phyloP scores from a whole-genome alignment of 768 basidiomycete genomes.

The Leccinum imitatum region DNA sequence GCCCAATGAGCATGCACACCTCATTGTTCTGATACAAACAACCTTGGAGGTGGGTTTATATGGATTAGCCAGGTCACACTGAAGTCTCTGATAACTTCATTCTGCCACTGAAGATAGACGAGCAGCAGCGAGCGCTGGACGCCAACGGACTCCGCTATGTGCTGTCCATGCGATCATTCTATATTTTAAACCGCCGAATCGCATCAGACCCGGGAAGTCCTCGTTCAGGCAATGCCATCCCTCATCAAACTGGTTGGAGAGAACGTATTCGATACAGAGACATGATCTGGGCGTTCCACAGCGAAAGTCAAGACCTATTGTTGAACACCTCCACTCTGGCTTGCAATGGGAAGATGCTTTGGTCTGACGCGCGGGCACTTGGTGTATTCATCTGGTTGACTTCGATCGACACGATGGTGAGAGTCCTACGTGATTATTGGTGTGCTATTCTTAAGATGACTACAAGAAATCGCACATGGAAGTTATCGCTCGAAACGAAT shows the following conservation, averaged over 20 bases:
- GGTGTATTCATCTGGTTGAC: conserved; percentile 89
- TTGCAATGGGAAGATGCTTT: conserved; percentile 83
- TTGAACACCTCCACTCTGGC: conserved; percentile 66
- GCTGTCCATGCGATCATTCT: conserved; percentile 89
- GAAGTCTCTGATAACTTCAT: conserved; percentile 2
- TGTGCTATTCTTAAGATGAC: conserved; percentile 1
- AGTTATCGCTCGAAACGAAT: conserved; percentile 87
- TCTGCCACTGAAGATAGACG: conserved; percentile 64
- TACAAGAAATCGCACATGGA: conserved; percentile 81
- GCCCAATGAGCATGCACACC: conserved; percentile 77
- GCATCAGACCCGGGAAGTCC: conserved; percentile 50
- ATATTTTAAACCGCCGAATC: conserved; percentile 71
- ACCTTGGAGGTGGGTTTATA: conserved; percentile 68
- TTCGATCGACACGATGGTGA: conserved; percentile 74
- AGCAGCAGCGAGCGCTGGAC: conserved; percentile 88
- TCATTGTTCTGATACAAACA: conserved; percentile 83
- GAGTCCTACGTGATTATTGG: conserved; percentile 24
- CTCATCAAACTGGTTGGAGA: conserved; percentile 55
- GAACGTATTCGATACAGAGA: conserved; percentile 89
- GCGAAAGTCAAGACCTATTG: conserved; percentile 88
- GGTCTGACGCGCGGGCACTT: conserved; percentile 83
- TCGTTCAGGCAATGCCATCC: conserved; percentile 39
- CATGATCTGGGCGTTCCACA: conserved; percentile 96
- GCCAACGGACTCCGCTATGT: conserved; percentile 91
- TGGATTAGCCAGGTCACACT: not conserved